phyloP scores from a whole-genome alignment of 2,329 filamentous ascomycete genomes.

The Ophiostoma perfectum region DNA sequence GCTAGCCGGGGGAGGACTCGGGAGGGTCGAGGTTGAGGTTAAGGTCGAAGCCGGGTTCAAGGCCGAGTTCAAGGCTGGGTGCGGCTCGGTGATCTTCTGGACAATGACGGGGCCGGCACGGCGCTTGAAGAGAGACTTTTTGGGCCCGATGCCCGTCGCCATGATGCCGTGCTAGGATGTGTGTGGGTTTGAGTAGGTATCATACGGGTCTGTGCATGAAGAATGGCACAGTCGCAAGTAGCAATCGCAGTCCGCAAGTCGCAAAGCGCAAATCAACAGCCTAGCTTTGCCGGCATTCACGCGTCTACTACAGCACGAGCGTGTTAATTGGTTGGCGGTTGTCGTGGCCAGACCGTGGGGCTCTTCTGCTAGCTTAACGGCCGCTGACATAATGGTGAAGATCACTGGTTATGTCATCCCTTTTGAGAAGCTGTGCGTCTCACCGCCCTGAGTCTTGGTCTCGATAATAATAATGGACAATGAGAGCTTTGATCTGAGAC shows the following conservation, averaged over 20 bases:
- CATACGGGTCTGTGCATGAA: no score
- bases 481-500: no score
- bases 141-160: conserved; percentile 6
- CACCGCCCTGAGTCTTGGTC: not conserved
- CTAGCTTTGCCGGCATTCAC: not conserved
- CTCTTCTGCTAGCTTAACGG: no score
- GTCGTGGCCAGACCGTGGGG: not conserved
- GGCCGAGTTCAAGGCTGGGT: not conserved
- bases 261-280: not conserved
- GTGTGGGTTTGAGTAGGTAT: not conserved
- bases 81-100: conserved; percentile 1
- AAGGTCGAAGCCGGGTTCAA: no score
- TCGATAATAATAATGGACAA: no score
- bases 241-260: no score
- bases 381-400: not conserved
- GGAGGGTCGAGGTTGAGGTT: not conserved
- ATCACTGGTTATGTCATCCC: no score
- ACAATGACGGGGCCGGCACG: conserved; percentile 3
- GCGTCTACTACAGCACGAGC: not conserved
- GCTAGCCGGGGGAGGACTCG: not conserved
- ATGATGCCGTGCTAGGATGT: not conserved
- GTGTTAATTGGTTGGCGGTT: conserved; percentile 1
- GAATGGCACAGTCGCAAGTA: not conserved
- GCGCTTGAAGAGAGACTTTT: conserved; percentile 7
- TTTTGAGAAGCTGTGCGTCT: not conserved